Percentiles rank a stretch among this genome's conserved stretches.
phyloP scores from a whole-genome alignment of 2,329 filamentous ascomycete genomes.

The Fusarium phyllophilum region DNA sequence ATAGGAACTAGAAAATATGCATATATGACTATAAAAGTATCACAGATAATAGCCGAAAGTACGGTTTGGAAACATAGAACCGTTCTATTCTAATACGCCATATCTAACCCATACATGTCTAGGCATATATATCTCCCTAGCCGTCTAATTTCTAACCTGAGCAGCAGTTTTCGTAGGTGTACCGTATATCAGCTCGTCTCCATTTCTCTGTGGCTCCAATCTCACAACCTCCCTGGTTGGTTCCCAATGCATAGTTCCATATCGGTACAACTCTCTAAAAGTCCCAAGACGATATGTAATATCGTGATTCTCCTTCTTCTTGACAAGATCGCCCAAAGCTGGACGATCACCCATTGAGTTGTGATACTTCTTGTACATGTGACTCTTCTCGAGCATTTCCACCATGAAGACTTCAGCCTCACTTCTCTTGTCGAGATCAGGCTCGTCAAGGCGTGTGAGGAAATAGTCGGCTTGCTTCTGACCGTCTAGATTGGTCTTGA shows the following conservation, averaged over 20 bases:
- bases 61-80: background rate
- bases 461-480: constrained; percentile 46
- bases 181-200: constrained; percentile 32
- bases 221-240: constrained; percentile 42
- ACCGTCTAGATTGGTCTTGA: constrained; percentile 45
- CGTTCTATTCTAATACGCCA: background rate
- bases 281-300: constrained; percentile 47
- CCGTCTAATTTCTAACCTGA: background rate
- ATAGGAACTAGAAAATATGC: too few species aligned
- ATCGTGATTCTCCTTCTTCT: constrained; percentile 41
- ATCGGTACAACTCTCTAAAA: constrained; percentile 49
- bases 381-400: constrained; percentile 48
- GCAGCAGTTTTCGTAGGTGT: constrained; percentile 15
- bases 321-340: constrained; percentile 48
- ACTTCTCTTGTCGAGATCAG: constrained; percentile 39
- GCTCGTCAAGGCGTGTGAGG: constrained; percentile 47
- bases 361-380: constrained; percentile 53
- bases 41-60: rapidly evolving
- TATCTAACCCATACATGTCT: rapidly evolving
- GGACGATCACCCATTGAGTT: constrained; percentile 46
- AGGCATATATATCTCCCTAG: rapidly evolving
- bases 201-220: constrained; percentile 34
- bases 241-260: constrained; percentile 50
- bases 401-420: constrained; percentile 47
- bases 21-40: too few species aligned